Evolutionary conservation across 805 yeast species (phyloP).

Genomic region (Nakazawaea ernobii): DNA sequence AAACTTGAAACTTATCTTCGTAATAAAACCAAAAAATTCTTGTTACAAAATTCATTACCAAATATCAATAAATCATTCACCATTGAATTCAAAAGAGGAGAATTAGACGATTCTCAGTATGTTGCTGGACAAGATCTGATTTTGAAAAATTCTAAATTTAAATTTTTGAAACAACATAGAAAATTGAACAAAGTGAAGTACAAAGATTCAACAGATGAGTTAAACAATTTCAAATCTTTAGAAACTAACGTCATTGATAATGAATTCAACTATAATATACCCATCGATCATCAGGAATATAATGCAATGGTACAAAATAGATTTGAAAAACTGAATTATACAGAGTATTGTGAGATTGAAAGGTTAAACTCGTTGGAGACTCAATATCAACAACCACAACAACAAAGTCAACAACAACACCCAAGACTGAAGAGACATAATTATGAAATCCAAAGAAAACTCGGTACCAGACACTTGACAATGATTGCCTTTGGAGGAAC

Average conservation of each 20-base stretch:
- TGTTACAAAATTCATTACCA: background rate
- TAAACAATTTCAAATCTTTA: constrained; percentile 5
- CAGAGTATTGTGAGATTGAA: background rate
- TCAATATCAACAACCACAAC: background rate
- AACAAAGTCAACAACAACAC: background rate
- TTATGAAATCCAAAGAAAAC: constrained; percentile 30
- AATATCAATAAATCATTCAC: background rate
- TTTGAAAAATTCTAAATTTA: background rate
- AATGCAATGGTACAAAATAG: background rate
- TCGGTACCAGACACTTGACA: constrained; percentile 63
- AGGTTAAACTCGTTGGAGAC: constrained; percentile 1
- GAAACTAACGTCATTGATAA: constrained; percentile 10
- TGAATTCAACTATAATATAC: constrained; percentile 6
- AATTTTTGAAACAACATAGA: background rate
- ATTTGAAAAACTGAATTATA: background rate
- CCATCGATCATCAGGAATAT: constrained; percentile 10
- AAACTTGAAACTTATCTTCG: constrained; percentile 21
- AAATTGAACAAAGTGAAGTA: background rate
- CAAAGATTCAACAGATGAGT: background rate
- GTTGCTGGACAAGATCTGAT: constrained; percentile 8
- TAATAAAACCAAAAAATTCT: constrained; percentile 13
- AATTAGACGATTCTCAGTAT: constrained; percentile 1
- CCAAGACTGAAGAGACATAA: background rate
- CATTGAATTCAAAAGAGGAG: constrained; percentile 4
- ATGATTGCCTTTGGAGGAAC: constrained; percentile 80